A percentile compares a stretch with the other conserved stretches of the same genome.
Evolutionary conservation across 768 basidiomycete genomes (phyloP).

Genomic region (Amyloporia xantha): DNA sequence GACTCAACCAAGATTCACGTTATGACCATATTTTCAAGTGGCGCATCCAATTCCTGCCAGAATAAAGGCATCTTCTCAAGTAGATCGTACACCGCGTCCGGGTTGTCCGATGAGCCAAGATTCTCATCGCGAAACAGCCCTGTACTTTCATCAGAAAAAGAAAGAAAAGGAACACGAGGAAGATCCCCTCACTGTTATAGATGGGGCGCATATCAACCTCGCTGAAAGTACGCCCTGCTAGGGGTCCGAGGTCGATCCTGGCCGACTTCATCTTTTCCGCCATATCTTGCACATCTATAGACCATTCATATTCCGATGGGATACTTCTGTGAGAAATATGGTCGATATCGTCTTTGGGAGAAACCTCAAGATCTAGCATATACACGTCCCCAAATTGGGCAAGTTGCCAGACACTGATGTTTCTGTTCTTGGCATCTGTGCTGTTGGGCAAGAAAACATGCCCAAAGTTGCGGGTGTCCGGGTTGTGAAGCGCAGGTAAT

Average conservation of each 20-base stretch:
- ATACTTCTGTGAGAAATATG: background rate
- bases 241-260: slow-evolving; percentile 33
- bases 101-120: slow-evolving; percentile 19
- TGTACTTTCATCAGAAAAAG: no score
- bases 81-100: slow-evolving; percentile 37
- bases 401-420: slow-evolving; percentile 38
- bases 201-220: slow-evolving; percentile 43
- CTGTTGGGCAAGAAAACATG: slow-evolving; percentile 27
- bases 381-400: slow-evolving; percentile 41
- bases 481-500: slow-evolving; percentile 27
- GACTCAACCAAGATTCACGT: slow-evolving; percentile 33
- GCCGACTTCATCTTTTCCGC: slow-evolving; percentile 22
- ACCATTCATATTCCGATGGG: slow-evolving; percentile 22
- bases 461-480: slow-evolving; percentile 26
- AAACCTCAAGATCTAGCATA: slow-evolving; percentile 32
- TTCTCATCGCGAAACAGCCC: background rate
- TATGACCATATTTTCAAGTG: slow-evolving; percentile 52
- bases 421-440: slow-evolving; percentile 13
- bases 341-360: slow-evolving; percentile 12
- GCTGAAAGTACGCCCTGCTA: slow-evolving; percentile 37
- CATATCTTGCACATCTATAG: slow-evolving; percentile 34
- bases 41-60: slow-evolving; percentile 46
- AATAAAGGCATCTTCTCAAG: slow-evolving; percentile 49
- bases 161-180: no score
- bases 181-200: slow-evolving; percentile 46